Evolutionary conservation across 1,139 yeast species (phyloP).

Genomic region (Candida glucosophila): DNA sequence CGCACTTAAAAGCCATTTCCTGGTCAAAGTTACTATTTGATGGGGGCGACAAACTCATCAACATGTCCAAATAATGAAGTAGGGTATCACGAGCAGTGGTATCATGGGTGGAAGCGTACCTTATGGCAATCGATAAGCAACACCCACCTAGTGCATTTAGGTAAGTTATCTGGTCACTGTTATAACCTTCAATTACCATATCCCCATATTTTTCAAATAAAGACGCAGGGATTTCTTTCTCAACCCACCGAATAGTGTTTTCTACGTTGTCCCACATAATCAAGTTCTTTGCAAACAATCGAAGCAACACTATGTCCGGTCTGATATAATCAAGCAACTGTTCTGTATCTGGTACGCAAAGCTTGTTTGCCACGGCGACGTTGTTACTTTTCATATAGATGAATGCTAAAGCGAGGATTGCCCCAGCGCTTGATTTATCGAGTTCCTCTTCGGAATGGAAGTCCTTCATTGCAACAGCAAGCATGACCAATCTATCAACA

Average conservation of each 20-base stretch:
- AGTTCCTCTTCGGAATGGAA: constrained; percentile 55
- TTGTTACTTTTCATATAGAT: constrained; percentile 68
- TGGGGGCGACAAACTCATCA: constrained; percentile 45
- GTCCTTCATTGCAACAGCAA: constrained; percentile 61
- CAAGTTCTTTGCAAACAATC: constrained; percentile 60
- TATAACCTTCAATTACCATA: constrained; percentile 21
- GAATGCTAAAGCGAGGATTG: constrained; percentile 67
- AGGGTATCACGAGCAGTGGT: constrained; percentile 47
- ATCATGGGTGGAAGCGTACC: constrained; percentile 66
- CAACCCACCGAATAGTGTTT: constrained; percentile 51
- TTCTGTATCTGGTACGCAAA: constrained; percentile 54
- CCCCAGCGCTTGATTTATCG: constrained; percentile 76
- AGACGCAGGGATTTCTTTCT: constrained; percentile 42
- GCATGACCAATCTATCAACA: constrained; percentile 53
- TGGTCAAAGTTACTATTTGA: constrained; percentile 50
- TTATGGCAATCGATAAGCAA: constrained; percentile 67
- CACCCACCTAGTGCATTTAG: constrained; percentile 69
- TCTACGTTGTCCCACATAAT: constrained; percentile 73
- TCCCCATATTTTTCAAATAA: constrained; percentile 21
- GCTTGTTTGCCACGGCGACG: constrained; percentile 48
- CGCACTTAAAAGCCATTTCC: constrained; percentile 47
- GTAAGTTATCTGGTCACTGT: constrained; percentile 58
- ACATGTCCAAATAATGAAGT: constrained; percentile 52
- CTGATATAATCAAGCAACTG: constrained; percentile 64
- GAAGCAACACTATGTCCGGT: constrained; percentile 68